phyloP scores from a whole-genome alignment of 2,329 filamentous ascomycete species.

The Sporothrix variecibatus region DNA sequence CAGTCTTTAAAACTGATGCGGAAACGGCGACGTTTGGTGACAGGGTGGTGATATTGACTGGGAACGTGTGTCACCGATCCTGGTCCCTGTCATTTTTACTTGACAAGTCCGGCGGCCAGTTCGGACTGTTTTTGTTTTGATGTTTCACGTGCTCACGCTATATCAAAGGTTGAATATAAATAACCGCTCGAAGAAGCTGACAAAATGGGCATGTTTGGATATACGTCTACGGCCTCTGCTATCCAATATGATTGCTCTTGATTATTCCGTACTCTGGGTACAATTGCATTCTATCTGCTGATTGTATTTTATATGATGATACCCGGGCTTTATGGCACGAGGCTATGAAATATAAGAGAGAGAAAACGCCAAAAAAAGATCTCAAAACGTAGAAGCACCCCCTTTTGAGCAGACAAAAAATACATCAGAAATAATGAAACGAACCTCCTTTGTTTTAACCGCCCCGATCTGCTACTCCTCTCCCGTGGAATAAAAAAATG shows the following conservation, averaged over 20 bases:
- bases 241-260: too few relatives aligned
- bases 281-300: not conserved
- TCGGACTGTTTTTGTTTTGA: not conserved
- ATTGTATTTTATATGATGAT: not conserved
- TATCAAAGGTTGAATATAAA: not conserved
- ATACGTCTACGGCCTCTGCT: too few relatives aligned
- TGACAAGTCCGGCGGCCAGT: not conserved
- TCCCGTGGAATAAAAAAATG: not conserved
- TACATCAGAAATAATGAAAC: not conserved
- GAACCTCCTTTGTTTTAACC: not conserved
- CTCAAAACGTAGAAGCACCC: not conserved
- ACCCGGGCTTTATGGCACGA: not conserved
- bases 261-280: not conserved
- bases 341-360: not conserved
- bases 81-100: not conserved
- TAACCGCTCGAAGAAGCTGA: too few relatives aligned
- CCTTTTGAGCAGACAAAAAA: not conserved
- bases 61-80: not conserved
- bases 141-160: not conserved
- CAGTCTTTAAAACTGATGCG: not conserved
- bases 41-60: not conserved
- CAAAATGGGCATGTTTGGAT: not conserved
- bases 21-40: not conserved
- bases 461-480: not conserved
- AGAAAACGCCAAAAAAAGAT: slow-evolving; percentile 13